Percentiles rank a stretch among this genome's conserved stretches.
phyloP scores from a whole-genome alignment of 2,329 filamentous ascomycete species.

The Bipolaris bicolor region DNA sequence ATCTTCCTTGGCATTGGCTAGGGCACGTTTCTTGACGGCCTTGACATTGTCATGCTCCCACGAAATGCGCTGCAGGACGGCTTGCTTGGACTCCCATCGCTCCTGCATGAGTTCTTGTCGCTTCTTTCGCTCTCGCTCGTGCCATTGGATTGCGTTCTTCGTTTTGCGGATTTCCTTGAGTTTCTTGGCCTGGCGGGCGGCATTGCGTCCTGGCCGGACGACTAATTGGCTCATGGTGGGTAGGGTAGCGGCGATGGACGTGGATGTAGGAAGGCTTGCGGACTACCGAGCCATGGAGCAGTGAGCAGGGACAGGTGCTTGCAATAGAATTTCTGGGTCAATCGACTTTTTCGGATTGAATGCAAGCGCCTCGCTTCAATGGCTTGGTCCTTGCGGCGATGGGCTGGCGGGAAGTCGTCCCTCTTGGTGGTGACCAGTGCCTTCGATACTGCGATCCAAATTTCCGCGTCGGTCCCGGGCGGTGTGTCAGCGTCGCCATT shows the following conservation, averaged over 20 bases:
- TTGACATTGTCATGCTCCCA: constrained; percentile 35
- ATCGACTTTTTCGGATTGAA: neutral
- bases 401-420: constrained; percentile 1
- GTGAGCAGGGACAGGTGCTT: constrained; percentile 4
- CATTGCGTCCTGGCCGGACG: constrained; percentile 31
- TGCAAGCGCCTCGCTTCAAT: neutral
- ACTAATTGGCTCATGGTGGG: constrained; percentile 47
- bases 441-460: constrained; percentile 17
- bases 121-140: constrained; percentile 35
- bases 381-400: neutral
- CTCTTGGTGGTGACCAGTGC: constrained; percentile 14
- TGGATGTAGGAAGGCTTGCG: constrained; percentile 20
- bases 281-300: constrained; percentile 38
- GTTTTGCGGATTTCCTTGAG: constrained; percentile 52
- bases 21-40: constrained; percentile 54
- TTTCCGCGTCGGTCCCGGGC: constrained; percentile 26
- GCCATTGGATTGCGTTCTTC: constrained; percentile 44
- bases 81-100: constrained; percentile 39
- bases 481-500: constrained; percentile 24
- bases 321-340: neutral
- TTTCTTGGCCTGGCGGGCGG: constrained; percentile 39
- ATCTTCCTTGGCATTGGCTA: constrained; percentile 70
- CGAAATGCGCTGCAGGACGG: constrained; percentile 24
- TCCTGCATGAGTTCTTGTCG: constrained; percentile 33
- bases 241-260: constrained; percentile 58